Conservation (phyloP, 805 yeast genomes). For the Candida boleticola region DNA sequence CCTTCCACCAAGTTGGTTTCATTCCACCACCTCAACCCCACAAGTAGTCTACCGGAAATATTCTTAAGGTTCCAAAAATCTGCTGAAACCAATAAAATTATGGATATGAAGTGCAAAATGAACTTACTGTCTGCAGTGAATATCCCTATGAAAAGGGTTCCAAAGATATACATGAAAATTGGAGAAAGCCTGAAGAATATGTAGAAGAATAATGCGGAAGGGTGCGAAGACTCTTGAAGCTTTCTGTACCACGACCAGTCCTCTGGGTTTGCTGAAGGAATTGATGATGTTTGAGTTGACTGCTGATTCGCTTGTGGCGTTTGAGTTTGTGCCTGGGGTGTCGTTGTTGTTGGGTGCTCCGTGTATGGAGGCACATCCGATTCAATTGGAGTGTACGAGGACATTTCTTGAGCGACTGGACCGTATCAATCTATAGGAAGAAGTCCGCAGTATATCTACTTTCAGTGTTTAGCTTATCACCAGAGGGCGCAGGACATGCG, state of each 20-base stretch:
- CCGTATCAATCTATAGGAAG: background rate
- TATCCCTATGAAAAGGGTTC: slow-evolving; percentile 57
- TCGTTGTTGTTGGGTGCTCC: background rate
- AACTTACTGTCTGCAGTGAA: slow-evolving; percentile 45
- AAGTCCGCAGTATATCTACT: background rate
- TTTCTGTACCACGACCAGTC: slow-evolving; percentile 28
- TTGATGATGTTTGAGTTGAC: background rate
- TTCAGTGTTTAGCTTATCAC: too few relatives aligned
- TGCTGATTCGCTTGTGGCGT: background rate
- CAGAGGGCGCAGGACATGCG: too few relatives aligned
- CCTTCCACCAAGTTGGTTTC: slow-evolving; percentile 51
- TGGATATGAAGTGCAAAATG: slow-evolving; percentile 74
- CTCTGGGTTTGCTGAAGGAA: slow-evolving; percentile 9
- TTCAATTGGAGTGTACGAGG: slow-evolving; percentile 29
- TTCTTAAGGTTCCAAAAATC: slow-evolving; percentile 95
- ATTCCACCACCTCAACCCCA: slow-evolving; percentile 97
- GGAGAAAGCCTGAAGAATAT: slow-evolving; percentile 64
- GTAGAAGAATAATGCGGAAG: slow-evolving; percentile 69
- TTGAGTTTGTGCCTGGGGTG: background rate
- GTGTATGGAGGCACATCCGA: slow-evolving; percentile 16
- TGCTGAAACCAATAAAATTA: slow-evolving; percentile 73
- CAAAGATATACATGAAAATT: slow-evolving; percentile 64
- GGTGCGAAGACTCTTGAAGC: slow-evolving; percentile 73
- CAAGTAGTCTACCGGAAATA: slow-evolving; percentile 83
- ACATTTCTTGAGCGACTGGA: background rate